phyloP scores from a whole-genome alignment of 176 grass and related monocot genomes.

The Aegilops umbellulata region DNA sequence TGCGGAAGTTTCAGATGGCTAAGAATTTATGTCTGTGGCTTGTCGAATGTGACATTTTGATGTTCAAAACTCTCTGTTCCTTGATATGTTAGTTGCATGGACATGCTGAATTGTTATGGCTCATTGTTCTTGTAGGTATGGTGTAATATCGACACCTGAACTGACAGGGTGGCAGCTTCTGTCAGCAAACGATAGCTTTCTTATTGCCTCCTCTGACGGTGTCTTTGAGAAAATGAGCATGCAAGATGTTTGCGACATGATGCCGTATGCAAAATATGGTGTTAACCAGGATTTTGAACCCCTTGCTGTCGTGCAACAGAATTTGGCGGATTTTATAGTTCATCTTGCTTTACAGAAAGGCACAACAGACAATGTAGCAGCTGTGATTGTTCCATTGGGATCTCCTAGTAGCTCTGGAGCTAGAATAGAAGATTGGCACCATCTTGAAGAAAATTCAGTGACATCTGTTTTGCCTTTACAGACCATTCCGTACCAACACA shows the following conservation, averaged over 20 bases:
- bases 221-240: constrained; percentile 85
- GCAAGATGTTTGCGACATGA: constrained; percentile 86
- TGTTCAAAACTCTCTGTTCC: constrained; percentile 9
- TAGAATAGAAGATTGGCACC: constrained; percentile 38
- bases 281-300: constrained; percentile 19
- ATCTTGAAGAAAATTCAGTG: constrained; percentile 38
- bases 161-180: constrained; percentile 74
- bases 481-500: constrained; percentile 26
- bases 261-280: constrained; percentile 61
- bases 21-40: background rate
- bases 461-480: constrained; percentile 32
- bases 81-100: constrained; percentile 16
- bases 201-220: constrained; percentile 84
- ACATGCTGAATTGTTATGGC: constrained; percentile 6
- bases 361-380: constrained; percentile 87
- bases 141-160: constrained; percentile 91
- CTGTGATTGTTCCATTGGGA: constrained; percentile 80
- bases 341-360: constrained; percentile 78
- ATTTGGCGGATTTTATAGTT: constrained; percentile 74
- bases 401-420: constrained; percentile 37
- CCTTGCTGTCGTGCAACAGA: constrained; percentile 37
- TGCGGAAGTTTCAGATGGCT: background rate
- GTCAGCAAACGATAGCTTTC: constrained; percentile 77
- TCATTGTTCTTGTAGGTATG: constrained; percentile 62
- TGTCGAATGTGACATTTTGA: background rate